A percentile compares a stretch with the other conserved stretches of the same genome.
Evolutionary conservation across 2,329 filamentous ascomycete species (phyloP).

Genomic region (Scorias spongiosa): DNA sequence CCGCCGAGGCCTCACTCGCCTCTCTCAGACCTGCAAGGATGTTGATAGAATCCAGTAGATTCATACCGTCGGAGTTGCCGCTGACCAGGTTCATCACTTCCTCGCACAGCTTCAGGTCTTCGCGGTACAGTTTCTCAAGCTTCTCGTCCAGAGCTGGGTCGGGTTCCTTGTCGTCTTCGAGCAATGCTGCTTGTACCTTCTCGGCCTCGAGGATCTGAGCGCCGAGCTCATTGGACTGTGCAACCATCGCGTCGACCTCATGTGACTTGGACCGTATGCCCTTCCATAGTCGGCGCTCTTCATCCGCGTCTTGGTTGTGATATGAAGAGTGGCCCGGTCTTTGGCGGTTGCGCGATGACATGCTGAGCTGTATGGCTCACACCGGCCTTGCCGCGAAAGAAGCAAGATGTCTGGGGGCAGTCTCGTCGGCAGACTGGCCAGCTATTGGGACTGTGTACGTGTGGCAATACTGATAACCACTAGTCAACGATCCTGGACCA

Average conservation of each 20-base stretch:
- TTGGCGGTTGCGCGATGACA: slow-evolving; percentile 30
- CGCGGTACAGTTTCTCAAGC: slow-evolving; percentile 31
- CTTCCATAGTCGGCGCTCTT: slow-evolving; percentile 35
- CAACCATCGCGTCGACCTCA: slow-evolving; percentile 30
- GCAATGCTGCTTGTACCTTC: slow-evolving; percentile 17
- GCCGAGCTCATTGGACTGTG: slow-evolving; percentile 20
- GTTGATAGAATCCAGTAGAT: slow-evolving; percentile 27
- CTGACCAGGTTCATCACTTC: slow-evolving; percentile 29
- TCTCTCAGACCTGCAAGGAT: slow-evolving; percentile 33
- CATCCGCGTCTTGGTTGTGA: slow-evolving; percentile 34
- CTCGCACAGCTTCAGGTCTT: slow-evolving; percentile 33
- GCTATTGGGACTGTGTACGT: background rate
- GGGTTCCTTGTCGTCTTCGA: slow-evolving; percentile 15
- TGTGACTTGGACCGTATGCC: slow-evolving; percentile 30
- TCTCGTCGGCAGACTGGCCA: background rate
- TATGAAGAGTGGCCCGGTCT: slow-evolving; percentile 19
- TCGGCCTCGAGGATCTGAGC: slow-evolving; percentile 23
- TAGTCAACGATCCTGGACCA: too few relatives aligned
- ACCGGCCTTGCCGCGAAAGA: background rate
- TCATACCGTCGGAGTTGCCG: slow-evolving; percentile 27
- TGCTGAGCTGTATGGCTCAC: slow-evolving; percentile 8
- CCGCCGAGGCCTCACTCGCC: slow-evolving; percentile 25
- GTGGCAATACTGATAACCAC: too few relatives aligned
- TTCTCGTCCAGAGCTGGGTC: slow-evolving; percentile 27
- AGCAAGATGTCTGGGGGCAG: background rate